Percentiles rank a stretch among this genome's conserved stretches.
phyloP scores from a whole-genome alignment of 768 basidiomycete genomes.

The Macrocybe gigantea region DNA sequence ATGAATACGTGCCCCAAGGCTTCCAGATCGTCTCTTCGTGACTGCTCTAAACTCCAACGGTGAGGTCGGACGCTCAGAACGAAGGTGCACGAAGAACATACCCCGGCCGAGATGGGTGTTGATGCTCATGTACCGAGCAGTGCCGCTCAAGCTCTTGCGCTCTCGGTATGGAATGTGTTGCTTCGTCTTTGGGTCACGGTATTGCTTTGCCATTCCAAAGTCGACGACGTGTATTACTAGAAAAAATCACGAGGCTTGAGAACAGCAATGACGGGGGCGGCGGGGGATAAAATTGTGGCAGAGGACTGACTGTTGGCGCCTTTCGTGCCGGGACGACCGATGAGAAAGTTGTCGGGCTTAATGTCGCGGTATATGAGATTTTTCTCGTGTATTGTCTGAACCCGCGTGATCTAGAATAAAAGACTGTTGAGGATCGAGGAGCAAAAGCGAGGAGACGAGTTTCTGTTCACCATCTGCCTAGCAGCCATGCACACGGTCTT shows the following conservation, averaged over 20 bases:
- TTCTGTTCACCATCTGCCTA: conserved; percentile 77
- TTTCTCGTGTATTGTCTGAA: conserved; percentile 98
- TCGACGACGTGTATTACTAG: conserved; percentile 91
- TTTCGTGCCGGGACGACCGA: conserved; percentile 92
- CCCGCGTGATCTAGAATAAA: conserved; percentile 70
- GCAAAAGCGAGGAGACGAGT: conserved; percentile 1
- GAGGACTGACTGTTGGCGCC: conserved; percentile 63
- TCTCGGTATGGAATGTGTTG: conserved; percentile 99
- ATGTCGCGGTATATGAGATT: conserved; percentile 99
- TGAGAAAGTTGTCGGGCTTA: conserved; percentile 98
- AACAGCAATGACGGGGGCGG: background rate
- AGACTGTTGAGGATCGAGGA: conserved; percentile 5
- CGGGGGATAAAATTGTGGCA: background rate
- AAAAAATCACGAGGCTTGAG: conserved; percentile 6
- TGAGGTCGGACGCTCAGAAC: conserved; percentile 1
- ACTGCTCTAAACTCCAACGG: conserved; percentile 56
- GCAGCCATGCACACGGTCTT: conserved; percentile 99
- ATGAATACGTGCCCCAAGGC: conserved; percentile 99
- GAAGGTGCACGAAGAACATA: conserved; percentile 24
- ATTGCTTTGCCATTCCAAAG: conserved; percentile 99
- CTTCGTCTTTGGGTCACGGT: conserved; percentile 97
- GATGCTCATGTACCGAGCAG: conserved; percentile 99
- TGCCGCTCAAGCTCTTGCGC: conserved; percentile 94
- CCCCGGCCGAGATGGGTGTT: conserved; percentile 98
- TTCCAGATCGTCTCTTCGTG: conserved; percentile 94